Percentiles rank a stretch among this genome's conserved stretches.
These are phyloP conservation scores for Blastomyces gilchristii DNA, from an alignment of 2,329 filamentous ascomycete species.

Conservation along the genomic window DNA sequence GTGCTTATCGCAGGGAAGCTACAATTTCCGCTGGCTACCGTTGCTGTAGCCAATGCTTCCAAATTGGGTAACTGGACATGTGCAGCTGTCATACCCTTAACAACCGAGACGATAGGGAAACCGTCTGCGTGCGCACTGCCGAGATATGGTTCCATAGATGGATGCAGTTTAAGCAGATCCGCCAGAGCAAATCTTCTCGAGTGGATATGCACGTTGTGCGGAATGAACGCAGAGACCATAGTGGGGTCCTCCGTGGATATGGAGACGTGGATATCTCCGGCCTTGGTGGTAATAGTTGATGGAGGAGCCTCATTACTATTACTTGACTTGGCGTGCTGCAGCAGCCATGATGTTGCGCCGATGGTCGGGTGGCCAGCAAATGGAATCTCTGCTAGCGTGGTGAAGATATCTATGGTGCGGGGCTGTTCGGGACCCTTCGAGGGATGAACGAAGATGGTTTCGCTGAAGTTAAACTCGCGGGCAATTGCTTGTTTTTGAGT, in stretches of 20 bases:
- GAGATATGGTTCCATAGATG: constrained; percentile 17
- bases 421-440: constrained; percentile 42
- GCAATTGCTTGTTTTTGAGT: constrained; percentile 49
- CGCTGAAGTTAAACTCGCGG: constrained; percentile 54
- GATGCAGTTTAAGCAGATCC: constrained; percentile 19
- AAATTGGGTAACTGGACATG: constrained; percentile 44
- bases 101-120: constrained; percentile 51
- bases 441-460: constrained; percentile 54
- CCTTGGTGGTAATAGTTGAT: constrained; percentile 28
- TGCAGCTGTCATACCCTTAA: constrained; percentile 56
- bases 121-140: constrained; percentile 19
- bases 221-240: constrained; percentile 52
- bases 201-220: constrained; percentile 58
- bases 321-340: constrained; percentile 20
- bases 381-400: constrained; percentile 44
- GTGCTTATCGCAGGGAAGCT: constrained; percentile 15
- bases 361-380: constrained; percentile 57
- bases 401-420: constrained; percentile 51
- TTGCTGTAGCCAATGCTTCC: constrained; percentile 43
- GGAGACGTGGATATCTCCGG: constrained; percentile 36
- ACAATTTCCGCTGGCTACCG: constrained; percentile 16
- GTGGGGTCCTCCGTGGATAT: constrained; percentile 25
- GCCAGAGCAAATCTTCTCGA: constrained; percentile 21
- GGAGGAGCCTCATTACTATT: constrained; percentile 5
- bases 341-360: constrained; percentile 44